phyloP scores from a whole-genome alignment of 345 rosid genomes.

The Hibiscus syriacus region DNA sequence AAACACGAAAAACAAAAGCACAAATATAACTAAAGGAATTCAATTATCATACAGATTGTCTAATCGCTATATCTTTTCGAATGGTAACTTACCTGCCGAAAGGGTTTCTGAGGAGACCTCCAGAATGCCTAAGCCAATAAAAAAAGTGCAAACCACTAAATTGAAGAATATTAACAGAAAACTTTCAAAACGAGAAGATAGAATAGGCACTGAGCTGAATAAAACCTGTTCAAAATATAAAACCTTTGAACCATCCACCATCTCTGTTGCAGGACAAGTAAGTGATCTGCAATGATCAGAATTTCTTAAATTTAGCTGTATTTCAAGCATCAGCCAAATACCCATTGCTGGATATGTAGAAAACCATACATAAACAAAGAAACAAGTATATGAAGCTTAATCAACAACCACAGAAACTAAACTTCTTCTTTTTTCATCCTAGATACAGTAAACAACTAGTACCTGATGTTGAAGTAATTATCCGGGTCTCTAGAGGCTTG shows the following conservation, averaged over 20 bases:
- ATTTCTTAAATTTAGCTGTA: background rate
- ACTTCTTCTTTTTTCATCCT: background rate
- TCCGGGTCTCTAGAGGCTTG: constrained; percentile 87
- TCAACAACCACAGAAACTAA: background rate
- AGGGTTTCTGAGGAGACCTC: constrained; percentile 89
- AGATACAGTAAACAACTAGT: background rate
- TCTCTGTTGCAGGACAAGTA: constrained; percentile 78
- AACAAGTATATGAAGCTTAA: background rate
- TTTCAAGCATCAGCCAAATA: background rate
- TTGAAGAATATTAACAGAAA: background rate
- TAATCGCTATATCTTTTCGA: background rate
- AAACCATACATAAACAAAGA: background rate
- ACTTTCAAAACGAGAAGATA: background rate
- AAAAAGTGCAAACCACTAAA: background rate
- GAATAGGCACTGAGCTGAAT: constrained; percentile 7
- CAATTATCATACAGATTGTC: background rate
- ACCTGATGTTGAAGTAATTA: constrained; percentile 89
- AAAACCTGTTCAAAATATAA: constrained; percentile 67
- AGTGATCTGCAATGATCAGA: constrained; percentile 44
- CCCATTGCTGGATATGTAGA: background rate
- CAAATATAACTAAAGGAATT: background rate
- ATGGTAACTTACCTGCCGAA: constrained; percentile 56
- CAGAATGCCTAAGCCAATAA: constrained; percentile 58
- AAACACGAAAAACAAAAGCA: background rate
- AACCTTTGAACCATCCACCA: constrained; percentile 83